These are phyloP conservation scores for Astrothelium macrocarpum DNA, from an alignment of 495 filamentous ascomycete genomes.

Conservation along the genomic window DNA sequence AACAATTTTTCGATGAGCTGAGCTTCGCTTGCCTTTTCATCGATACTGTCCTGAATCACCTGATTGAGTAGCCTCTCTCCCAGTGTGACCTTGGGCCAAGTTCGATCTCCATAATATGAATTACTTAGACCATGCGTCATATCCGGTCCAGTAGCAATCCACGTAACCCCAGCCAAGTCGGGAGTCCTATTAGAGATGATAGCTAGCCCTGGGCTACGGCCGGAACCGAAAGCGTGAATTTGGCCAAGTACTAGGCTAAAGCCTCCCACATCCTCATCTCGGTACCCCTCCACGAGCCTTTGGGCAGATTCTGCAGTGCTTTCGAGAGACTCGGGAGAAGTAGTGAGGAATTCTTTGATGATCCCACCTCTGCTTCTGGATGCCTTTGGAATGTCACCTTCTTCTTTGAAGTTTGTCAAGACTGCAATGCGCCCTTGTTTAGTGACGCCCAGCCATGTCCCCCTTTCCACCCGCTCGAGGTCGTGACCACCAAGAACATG, in stretches of 20 bases:
- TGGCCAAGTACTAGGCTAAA: constrained; percentile 82
- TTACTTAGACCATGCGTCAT: constrained; percentile 74
- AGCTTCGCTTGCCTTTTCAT: constrained; percentile 41
- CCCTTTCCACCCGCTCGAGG: constrained; percentile 54
- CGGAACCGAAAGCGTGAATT: not conserved
- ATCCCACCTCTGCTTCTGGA: constrained; percentile 69
- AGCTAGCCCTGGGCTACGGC: constrained; percentile 41
- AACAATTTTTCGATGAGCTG: constrained; percentile 63
- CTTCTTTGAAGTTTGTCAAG: constrained; percentile 90
- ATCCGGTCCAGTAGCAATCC: constrained; percentile 47
- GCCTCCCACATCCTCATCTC: constrained; percentile 68
- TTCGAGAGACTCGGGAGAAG: constrained; percentile 25
- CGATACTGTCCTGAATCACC: constrained; percentile 40
- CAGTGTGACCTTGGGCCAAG: constrained; percentile 75
- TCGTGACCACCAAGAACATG: constrained; percentile 61
- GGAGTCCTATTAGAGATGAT: constrained; percentile 84
- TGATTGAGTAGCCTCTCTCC: constrained; percentile 42
- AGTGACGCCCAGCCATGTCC: constrained; percentile 93
- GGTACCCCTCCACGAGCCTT: constrained; percentile 55
- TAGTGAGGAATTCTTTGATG: constrained; percentile 75
- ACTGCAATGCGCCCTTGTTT: constrained; percentile 74
- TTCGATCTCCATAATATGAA: constrained; percentile 58
- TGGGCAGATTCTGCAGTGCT: constrained; percentile 57
- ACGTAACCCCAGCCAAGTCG: constrained; percentile 50
- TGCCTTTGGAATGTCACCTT: constrained; percentile 43